Base-by-base conservation (phyloP, 2,329 filamentous ascomycete species). In the Penicillium fuscoglaucum region DNA sequence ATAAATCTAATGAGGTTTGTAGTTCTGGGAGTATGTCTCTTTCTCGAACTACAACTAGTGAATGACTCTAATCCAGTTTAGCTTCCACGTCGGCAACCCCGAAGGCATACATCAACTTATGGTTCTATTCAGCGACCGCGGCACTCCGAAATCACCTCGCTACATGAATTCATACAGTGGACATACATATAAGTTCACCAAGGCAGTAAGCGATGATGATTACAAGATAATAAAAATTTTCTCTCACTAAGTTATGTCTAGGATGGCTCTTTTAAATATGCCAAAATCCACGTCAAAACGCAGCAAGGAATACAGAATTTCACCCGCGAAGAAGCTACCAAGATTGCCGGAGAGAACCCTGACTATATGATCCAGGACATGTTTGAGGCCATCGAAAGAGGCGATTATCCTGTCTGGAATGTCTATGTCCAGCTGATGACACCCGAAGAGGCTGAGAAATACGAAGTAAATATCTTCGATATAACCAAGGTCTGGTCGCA, bases 401-500 rank as follows among this genome's bases (percentile, higher is more conserved):
- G 88, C 5, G 80, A 81, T 0, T 91, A 81, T 64, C 89, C 90
- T 10, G 87, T 85, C 66, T 93, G 89, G 89, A 87, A 88, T 66
- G 89, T 93, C 60, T 89, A 88, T 47, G 88, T 95, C 15, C 90
- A 93, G 69, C 80, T 87, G 8, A 83, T 93, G 43, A 82, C 87
- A 0, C 89, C 93, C 61, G 80, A 79, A 5, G 81, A 86, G 43
- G 86, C 91, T 70, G 81, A 93, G 61, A 84, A 88, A 10, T 95
- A 92, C 60, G 89, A 91, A 7, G 92, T 92, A 63, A 90, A 95
- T 68, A 88, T 93, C 43, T 84, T 95, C 6, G 90, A 95, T 66
- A 87, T 90, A 4, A 95, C 90, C 54, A 93, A 93, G 76, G 74
- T 93, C 12, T 93, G 90, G 89, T 89, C 90, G 0, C 89, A 93